Conservation (phyloP, 768 basidiomycete species). For the Chalciporus pseudorubinellus region DNA sequence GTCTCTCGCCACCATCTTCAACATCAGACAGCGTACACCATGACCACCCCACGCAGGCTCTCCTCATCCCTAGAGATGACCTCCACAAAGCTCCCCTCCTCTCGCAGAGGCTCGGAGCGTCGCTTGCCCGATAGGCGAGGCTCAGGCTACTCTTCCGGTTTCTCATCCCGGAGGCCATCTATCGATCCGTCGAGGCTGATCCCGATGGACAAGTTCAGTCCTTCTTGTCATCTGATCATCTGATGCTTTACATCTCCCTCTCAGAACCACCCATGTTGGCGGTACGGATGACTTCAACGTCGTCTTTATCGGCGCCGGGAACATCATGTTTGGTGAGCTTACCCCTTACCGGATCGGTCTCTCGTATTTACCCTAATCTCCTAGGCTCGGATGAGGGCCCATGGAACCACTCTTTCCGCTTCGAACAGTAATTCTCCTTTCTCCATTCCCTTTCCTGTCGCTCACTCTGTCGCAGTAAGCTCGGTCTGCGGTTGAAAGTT, state of each 20-base stretch:
- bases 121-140: slow-evolving; percentile 45
- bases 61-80: slow-evolving; percentile 34
- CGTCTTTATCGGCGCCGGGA: slow-evolving; percentile 92
- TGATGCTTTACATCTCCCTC: neutral
- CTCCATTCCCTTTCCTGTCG: neutral
- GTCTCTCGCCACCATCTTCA: slow-evolving; percentile 11
- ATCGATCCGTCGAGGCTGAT: slow-evolving; percentile 76
- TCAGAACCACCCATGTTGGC: slow-evolving; percentile 49
- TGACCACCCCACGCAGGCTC: slow-evolving; percentile 21
- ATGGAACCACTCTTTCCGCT: slow-evolving; percentile 91
- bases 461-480: slow-evolving; percentile 57
- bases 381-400: slow-evolving; percentile 84
- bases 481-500: slow-evolving; percentile 93
- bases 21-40: slow-evolving; percentile 12
- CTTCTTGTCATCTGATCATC: slow-evolving; percentile 9
- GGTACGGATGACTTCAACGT: slow-evolving; percentile 85
- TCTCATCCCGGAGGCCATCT: slow-evolving; percentile 61
- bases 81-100: slow-evolving; percentile 28
- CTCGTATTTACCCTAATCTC: slow-evolving; percentile 5
- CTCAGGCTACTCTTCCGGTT: slow-evolving; percentile 43
- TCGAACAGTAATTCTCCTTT: slow-evolving; percentile 66
- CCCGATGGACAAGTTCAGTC: slow-evolving; percentile 73
- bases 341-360: neutral
- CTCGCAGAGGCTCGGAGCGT: slow-evolving; percentile 46
- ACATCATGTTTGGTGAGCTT: slow-evolving; percentile 90